Evolutionary conservation across 176 grass and related monocot species (phyloP).

Genomic region (Hordeum marinum): DNA sequence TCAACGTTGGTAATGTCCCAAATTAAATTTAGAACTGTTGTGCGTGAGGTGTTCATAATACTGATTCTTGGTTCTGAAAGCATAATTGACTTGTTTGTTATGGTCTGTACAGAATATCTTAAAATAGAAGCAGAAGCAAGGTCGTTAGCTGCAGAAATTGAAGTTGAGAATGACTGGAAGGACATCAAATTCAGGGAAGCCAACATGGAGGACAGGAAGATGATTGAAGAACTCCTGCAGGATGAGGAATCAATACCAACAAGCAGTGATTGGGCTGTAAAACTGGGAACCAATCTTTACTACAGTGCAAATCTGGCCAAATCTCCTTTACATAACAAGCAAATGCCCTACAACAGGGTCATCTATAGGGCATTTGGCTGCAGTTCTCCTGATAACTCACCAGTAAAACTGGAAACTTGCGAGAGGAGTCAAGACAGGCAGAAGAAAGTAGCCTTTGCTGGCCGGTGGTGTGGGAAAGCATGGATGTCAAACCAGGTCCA

Average conservation of each 20-base stretch:
- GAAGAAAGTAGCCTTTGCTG: constrained; percentile 65
- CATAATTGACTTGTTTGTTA: constrained; percentile 25
- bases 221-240: constrained; percentile 42
- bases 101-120: constrained; percentile 71
- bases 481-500: constrained; percentile 92
- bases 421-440: constrained; percentile 44
- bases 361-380: constrained; percentile 78
- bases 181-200: constrained; percentile 66
- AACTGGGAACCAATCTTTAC: constrained; percentile 93
- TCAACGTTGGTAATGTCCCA: constrained; percentile 5
- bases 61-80: constrained; percentile 15
- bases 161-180: constrained; percentile 64
- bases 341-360: constrained; percentile 83
- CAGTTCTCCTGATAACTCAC: constrained; percentile 43
- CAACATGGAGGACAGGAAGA: constrained; percentile 49
- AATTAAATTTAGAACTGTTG: constrained; percentile 13
- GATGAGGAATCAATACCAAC: constrained; percentile 80
- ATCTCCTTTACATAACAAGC: constrained; percentile 77
- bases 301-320: constrained; percentile 88
- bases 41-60: constrained; percentile 13
- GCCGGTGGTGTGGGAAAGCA: constrained; percentile 86
- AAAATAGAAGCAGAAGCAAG: constrained; percentile 92
- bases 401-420: constrained; percentile 40
- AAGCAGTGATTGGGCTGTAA: constrained; percentile 89
- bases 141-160: constrained; percentile 60